Evolutionary conservation across 352 stramenopile species (phyloP).

Genomic region (Phytophthora niederhauseri): DNA sequence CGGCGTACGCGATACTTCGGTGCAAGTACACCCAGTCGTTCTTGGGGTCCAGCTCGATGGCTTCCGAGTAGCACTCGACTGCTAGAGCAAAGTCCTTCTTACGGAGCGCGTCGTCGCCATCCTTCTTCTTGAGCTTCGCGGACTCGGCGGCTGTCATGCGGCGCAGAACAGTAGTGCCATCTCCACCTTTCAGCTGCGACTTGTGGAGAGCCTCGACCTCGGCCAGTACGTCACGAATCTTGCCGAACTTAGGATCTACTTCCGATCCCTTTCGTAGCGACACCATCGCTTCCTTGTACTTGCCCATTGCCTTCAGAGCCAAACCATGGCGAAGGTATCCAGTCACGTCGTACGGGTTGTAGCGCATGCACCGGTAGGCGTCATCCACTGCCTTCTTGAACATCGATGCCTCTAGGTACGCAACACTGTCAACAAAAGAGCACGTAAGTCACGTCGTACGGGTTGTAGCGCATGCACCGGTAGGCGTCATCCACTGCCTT

Average conservation of each 20-base stretch:
- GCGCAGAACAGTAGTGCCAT: slow-evolving; percentile 15
- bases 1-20: slow-evolving; percentile 54
- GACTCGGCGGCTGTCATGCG: slow-evolving; percentile 39
- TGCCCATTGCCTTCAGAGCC: slow-evolving; percentile 86
- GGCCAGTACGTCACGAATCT: slow-evolving; percentile 59
- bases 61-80: slow-evolving; percentile 55
- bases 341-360: slow-evolving; percentile 94
- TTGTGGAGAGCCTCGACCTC: slow-evolving; percentile 54
- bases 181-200: slow-evolving; percentile 21
- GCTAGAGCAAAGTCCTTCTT: slow-evolving; percentile 58
- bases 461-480: slow-evolving; percentile 93
- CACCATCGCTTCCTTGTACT: slow-evolving; percentile 73
- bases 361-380: slow-evolving; percentile 89
- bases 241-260: slow-evolving; percentile 74
- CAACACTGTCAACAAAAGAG: slow-evolving; percentile 46
- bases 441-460: slow-evolving; percentile 79
- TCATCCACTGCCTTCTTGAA: slow-evolving; percentile 91
- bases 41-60: slow-evolving; percentile 49
- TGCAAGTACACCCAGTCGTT: slow-evolving; percentile 65
- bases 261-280: slow-evolving; percentile 70
- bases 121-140: slow-evolving; percentile 40
- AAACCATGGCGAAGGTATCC: slow-evolving; percentile 94
- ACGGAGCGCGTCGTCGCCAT: slow-evolving; percentile 53
- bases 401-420: slow-evolving; percentile 65
- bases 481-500: slow-evolving; percentile 91